Evolutionary conservation across 768 basidiomycete genomes (phyloP), one percentile per base, ranked within the genome.

Genomic region (Zangia roseola): DNA sequence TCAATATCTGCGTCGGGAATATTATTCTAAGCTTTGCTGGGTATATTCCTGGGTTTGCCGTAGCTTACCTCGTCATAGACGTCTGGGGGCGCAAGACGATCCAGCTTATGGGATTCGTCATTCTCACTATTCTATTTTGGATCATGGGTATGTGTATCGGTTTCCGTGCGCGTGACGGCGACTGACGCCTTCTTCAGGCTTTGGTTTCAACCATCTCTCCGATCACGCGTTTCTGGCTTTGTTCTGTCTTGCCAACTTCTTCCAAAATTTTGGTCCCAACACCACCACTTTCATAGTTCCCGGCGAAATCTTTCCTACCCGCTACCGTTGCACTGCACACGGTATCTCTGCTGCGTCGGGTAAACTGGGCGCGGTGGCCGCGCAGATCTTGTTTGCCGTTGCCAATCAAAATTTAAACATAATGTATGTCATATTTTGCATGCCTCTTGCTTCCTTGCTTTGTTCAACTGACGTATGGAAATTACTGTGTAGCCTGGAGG

Each of bases 341-440:
- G 90, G 90, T 65, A 88, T 91, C 56, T 82, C 83, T 13, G 90
- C 90, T 2, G 90, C 87, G 10, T 78, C 74, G 40, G 90, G 90
- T 23, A 92, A 92, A 67, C 71, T 88, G 39, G 90, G 90, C 23
- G 90, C 90, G 40, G 81, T 91, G 61, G 66, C 90, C 31, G 79
- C 88, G 4, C 85, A 88, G 62, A 80, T 90, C 43, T 6, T 41
- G 8, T 45, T 53, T 12, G 40, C 43, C 10, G 0, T n/a, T 23
- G 20, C 24, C 3, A 4, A 16, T 10, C 10, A 28, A 28, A 4
- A 10, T 16, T 4, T 52, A 16, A 13, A 28, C 12, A 12, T 28
- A 2, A 28, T 28, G 28, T 28, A 28, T 12, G 28, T 28, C 28
- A 13, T 6, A 13, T 28, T 28, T 28, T 28, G 2, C 28, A 13